Base-by-base conservation (phyloP, 768 basidiomycete genomes). In the Termitomyces sp. region DNA sequence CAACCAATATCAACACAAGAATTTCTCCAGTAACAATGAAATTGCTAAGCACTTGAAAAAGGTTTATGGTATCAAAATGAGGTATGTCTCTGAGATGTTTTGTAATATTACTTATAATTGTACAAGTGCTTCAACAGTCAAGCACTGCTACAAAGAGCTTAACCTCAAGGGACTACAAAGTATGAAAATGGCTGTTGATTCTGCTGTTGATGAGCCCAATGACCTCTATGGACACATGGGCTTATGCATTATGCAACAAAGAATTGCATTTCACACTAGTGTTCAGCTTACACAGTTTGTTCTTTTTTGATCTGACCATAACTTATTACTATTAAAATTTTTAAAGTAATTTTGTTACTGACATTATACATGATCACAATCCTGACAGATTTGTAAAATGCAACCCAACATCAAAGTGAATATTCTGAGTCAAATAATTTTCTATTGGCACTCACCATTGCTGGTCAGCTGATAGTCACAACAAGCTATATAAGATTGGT, bases 401-500 rank as follows among this genome's bases (percentile, higher is more conserved):
- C 7, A 27, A 24, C 16, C 34, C 34, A 2, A 16, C 22, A 8
- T 8, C 36, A 24, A 8, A 10, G 3, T 7, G 7, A n/a, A 5
- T 51, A 16, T 12, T 24, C 9, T 4, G 9, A 26, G 7, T 9
- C 8, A 26, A 37, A 5, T 5, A 48, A 32, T 31, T n/a, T 51
- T 24, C 8, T 12, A 10, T 51, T 39, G 36, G 36, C 1, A 24
- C 18, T 27, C 36, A 51, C 10, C 16, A 51, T 14, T 5, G 36
- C 13, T 51, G 24, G 24, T 7, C 14, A 18, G 36, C 24, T 10
- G 3, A 37, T 36, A 32, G 77, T 0, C 76, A 78, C 51, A 71
- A 78, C 49, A 79, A 78, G 54, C 65, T 79, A 1, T 61, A 69
- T 51, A 59, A 61, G 14, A 75, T 76, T 32, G 76, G 77, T 0